These are phyloP conservation scores for Leccinellum luteum DNA, from an alignment of 768 basidiomycete genomes.

Conservation along the genomic window DNA sequence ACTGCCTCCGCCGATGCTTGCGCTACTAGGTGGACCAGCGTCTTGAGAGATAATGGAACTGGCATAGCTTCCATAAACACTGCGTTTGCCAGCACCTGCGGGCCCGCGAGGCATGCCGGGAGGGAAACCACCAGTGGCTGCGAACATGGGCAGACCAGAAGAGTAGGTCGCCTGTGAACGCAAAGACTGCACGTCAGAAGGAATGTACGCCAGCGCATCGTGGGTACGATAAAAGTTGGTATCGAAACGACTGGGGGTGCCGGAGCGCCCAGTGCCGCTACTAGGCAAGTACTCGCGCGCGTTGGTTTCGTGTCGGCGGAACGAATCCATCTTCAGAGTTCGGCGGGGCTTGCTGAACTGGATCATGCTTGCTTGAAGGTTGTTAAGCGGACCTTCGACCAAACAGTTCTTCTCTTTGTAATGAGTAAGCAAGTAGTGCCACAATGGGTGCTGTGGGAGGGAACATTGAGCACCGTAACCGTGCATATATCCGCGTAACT, in stretches of 20 bases:
- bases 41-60: conserved; percentile 94
- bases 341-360: conserved; percentile 98
- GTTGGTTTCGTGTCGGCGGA: conserved; percentile 88
- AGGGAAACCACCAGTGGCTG: conserved; percentile 66
- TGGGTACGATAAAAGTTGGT: conserved; percentile 94
- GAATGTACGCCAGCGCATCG: conserved; percentile 90
- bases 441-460: conserved; percentile 82
- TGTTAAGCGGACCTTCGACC: conserved; percentile 95
- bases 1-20: conserved; percentile 57
- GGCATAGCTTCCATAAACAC: conserved; percentile 76
- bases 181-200: conserved; percentile 92
- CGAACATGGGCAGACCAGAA: conserved; percentile 86
- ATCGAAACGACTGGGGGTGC: conserved; percentile 93
- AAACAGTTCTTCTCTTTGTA: conserved; percentile 95
- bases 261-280: conserved; percentile 55
- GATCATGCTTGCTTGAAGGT: conserved; percentile 97
- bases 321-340: conserved; percentile 89
- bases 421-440: conserved; percentile 97
- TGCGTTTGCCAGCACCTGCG: conserved; percentile 66
- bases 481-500: conserved; percentile 17
- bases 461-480: conserved; percentile 7
- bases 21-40: conserved; percentile 56
- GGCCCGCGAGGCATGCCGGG: conserved; percentile 59
- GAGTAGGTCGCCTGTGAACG: conserved; percentile 96
- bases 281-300: conserved; percentile 71